phyloP scores from a whole-genome alignment of 1,284 basidiomycete species.

The Chondrostereum purpureum region DNA sequence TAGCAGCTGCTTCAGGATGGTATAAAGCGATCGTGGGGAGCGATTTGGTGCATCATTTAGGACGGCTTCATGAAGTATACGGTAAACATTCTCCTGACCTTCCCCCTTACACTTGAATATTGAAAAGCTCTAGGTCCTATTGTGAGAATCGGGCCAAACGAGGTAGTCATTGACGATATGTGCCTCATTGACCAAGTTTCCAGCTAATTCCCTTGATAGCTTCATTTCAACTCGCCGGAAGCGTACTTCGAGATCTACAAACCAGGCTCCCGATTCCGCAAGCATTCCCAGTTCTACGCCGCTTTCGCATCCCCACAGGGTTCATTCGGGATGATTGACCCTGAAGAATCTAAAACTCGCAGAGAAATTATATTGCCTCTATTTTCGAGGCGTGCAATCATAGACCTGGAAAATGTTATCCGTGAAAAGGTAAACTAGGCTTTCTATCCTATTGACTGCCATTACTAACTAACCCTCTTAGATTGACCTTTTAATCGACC shows the following conservation, averaged over 20 bases:
- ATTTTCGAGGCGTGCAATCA: not conserved
- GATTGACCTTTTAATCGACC: not conserved
- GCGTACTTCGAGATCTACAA: not conserved
- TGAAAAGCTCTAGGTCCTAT: not conserved
- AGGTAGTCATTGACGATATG: too few species aligned
- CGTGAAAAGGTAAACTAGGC: not conserved
- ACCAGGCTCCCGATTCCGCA: not conserved
- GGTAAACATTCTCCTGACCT: not conserved
- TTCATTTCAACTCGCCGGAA: not conserved
- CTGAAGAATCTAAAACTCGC: not conserved
- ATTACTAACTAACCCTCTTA: too few species aligned
- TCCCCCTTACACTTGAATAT: not conserved
- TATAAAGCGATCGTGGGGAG: not conserved
- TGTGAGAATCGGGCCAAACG: not conserved
- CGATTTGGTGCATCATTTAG: not conserved
- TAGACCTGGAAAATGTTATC: not conserved
- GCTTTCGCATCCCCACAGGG: not conserved
- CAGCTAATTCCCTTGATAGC: too few species aligned
- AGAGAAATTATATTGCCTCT: not conserved
- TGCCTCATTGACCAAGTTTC: not conserved
- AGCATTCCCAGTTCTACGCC: not conserved
- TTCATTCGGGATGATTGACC: not conserved
- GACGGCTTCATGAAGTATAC: not conserved
- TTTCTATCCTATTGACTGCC: too few species aligned
- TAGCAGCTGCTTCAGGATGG: not conserved